These are phyloP conservation scores for Nannochloropsis oceanica DNA, from an alignment of 108 stramenopile species.

Conservation along the genomic window DNA sequence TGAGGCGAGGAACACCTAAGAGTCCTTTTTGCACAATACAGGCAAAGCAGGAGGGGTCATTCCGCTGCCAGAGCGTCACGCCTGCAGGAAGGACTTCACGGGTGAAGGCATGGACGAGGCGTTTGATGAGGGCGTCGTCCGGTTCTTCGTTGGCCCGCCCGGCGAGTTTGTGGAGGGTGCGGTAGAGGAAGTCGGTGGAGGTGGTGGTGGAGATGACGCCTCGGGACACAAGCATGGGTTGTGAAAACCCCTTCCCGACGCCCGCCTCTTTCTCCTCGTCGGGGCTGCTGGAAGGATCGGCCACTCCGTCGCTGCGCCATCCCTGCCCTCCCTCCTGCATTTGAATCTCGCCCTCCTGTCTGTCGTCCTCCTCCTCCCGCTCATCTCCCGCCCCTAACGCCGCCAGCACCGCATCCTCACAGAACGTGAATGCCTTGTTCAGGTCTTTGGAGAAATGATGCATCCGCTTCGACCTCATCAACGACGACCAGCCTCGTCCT, in stretches of 20 bases:
- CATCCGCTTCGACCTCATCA: not conserved
- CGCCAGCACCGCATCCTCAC: not conserved
- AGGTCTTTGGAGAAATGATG: not conserved
- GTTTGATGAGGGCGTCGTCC: not conserved
- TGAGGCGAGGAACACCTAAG: not conserved
- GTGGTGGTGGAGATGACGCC: too few relatives aligned
- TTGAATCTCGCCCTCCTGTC: not conserved
- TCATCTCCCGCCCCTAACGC: not conserved
- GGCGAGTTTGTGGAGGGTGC: not conserved
- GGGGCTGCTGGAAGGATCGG: too few relatives aligned
- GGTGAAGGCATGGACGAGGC: not conserved
- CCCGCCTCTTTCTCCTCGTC: too few relatives aligned
- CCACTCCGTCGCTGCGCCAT: too few relatives aligned
- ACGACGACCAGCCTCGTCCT: not conserved
- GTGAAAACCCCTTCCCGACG: too few relatives aligned
- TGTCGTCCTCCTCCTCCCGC: not conserved
- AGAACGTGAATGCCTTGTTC: not conserved
- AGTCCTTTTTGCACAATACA: not conserved
- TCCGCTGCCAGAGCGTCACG: not conserved
- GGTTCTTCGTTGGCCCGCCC: not conserved
- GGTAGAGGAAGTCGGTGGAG: not conserved
- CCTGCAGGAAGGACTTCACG: not conserved
- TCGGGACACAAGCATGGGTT: too few relatives aligned
- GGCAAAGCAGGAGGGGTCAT: not conserved
- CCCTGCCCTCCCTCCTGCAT: too few relatives aligned